These are phyloP conservation scores for Gynochthodes officinalis DNA, from an alignment of 257 asterid genomes.

Conservation along the genomic window DNA sequence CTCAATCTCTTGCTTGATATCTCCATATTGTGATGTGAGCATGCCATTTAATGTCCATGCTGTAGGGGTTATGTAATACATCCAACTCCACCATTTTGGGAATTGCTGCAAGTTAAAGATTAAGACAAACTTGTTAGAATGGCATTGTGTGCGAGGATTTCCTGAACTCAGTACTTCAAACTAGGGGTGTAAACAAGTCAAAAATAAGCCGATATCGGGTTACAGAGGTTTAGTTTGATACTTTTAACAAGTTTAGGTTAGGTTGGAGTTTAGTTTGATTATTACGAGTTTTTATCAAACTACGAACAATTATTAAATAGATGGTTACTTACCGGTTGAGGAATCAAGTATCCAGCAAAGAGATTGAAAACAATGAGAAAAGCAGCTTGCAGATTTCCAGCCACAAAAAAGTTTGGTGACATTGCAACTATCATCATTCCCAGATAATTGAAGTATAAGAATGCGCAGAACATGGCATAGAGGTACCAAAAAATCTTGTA, in stretches of 20 bases:
- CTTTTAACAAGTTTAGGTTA: no score
- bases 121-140: background rate
- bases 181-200: no score
- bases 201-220: no score
- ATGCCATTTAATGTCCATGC: conserved; percentile 11
- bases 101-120: conserved; percentile 7
- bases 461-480: conserved; percentile 41
- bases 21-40: conserved; percentile 13
- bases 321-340: conserved; percentile 38
- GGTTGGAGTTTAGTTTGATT: no score
- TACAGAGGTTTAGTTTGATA: no score
- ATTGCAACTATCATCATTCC: conserved; percentile 58
- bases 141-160: background rate
- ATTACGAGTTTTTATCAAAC: no score
- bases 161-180: no score
- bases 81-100: conserved; percentile 11
- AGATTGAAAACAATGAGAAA: conserved; percentile 47
- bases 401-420: conserved; percentile 52
- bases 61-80: conserved; percentile 7
- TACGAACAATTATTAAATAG: no score
- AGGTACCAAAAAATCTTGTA: conserved; percentile 51
- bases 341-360: conserved; percentile 55
- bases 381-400: conserved; percentile 46
- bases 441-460: conserved; percentile 50
- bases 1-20: conserved; percentile 6